Percentiles rank a stretch among this genome's conserved stretches.
Evolutionary conservation across 2,329 filamentous ascomycete species (phyloP).

Genomic region (Cordyceps militaris): DNA sequence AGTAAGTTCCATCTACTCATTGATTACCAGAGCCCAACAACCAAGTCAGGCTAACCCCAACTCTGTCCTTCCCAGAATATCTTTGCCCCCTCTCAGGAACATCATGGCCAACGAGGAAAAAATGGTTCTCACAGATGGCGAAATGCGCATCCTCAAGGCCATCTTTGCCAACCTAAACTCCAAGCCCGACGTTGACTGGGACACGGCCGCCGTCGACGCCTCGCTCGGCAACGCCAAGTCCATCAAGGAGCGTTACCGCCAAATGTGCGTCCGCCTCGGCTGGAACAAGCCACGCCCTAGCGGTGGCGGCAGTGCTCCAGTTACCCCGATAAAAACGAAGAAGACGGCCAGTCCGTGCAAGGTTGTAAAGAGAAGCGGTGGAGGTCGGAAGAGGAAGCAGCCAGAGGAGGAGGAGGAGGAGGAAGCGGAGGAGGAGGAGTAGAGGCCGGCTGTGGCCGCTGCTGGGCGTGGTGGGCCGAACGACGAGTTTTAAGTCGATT

Average conservation of each 20-base stretch:
- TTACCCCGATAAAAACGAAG: neutral
- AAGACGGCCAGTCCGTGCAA: conserved; percentile 16
- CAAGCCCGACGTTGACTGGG: conserved; percentile 36
- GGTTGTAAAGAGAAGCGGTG: conserved; percentile 26
- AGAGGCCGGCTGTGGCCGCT: neutral
- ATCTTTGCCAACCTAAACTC: conserved; percentile 36
- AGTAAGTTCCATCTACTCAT: too few relatives aligned
- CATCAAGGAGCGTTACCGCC: conserved; percentile 35
- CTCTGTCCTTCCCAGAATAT: too few relatives aligned
- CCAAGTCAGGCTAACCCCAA: neutral
- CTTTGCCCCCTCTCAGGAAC: neutral
- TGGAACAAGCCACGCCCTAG: conserved; percentile 26
- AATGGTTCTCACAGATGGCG: conserved; percentile 24
- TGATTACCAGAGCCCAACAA: too few relatives aligned
- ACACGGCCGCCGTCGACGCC: conserved; percentile 28
- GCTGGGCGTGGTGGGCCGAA: neutral
- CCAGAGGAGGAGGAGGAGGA: conserved; percentile 14
- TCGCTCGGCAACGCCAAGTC: conserved; percentile 35
- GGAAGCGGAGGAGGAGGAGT: conserved; percentile 19
- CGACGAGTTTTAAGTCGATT: neutral
- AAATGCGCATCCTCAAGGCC: conserved; percentile 33
- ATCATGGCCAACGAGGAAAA: conserved; percentile 14
- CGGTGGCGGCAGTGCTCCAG: neutral
- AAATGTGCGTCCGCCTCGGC: conserved; percentile 33
- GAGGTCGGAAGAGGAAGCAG: conserved; percentile 19